Base-by-base conservation (phyloP, 2,329 filamentous ascomycete genomes). In the Paecilomyces sp. region DNA sequence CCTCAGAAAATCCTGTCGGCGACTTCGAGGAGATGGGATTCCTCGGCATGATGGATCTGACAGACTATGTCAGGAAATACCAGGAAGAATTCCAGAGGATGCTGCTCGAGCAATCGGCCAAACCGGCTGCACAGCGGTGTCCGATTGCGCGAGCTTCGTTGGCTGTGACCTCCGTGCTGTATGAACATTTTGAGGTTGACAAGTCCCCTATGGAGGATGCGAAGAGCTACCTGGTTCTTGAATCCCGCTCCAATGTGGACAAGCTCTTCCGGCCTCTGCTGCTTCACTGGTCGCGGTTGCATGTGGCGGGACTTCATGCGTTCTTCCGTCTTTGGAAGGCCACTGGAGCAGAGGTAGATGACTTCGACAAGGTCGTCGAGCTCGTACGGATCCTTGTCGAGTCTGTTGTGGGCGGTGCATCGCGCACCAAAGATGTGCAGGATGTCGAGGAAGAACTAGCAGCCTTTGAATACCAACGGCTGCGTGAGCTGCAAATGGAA, bases 41-140 rank as follows among this genome's bases (percentile, higher is more conserved):
- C 72, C 76, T 99, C 58, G 94, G 94, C 30, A 91, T 99, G 85
- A 97, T 99, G 92, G 94, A 99, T 73, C 76, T 99, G 68, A 91
- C 92, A 1, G 92, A 97, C 74, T 99, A 91, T 72, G 91, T 96
- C 55, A 85, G 89, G 69, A 96, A 92, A 71, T 88, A 96, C 70
- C 91, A 96, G 72, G 92, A 97, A 70, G 86, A 86, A 11, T 97
- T 96, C 67, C 92, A 96, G 72, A 97, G 96, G 76, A 81, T 96
- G 66, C 78, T 99, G 15, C 79, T 97, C 36, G 94, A 99, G 75
- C 94, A 99, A 75, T 88, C 90, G 3, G 86, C 88, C 6, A 86
- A 86, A 68, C 84, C 89, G 1, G 68, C 84, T 24, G 79, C 85
- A 57, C 85, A 91, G 70, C 85, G 93, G 41, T 97, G 92, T 72